Evolutionary conservation across 345 rosid species (phyloP), one percentile per base, ranked within the genome.

Genomic region (Eucalyptus tenuipes): DNA sequence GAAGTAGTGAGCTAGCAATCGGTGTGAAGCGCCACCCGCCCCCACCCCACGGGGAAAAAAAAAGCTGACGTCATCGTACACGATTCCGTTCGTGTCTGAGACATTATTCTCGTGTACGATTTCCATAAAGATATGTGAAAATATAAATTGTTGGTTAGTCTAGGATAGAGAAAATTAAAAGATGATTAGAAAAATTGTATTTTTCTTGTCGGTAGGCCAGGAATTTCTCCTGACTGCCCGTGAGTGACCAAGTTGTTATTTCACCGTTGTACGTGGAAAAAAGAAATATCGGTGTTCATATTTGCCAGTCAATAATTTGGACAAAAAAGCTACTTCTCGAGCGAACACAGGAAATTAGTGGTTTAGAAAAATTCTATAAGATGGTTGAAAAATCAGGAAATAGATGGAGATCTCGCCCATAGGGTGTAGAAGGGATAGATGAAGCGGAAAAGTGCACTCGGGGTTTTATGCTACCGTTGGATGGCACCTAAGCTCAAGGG

Each of bases 1-100:
- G 2, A 37, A 37, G 1, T 37, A 5, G 45, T 4, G 2, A 18
- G 3, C 45, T 37, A 10, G 82, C 82, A 37, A 0, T 18, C 1
- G 82, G 47, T 20, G 47, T 12, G 0, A 20, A 75, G n/a, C n/a
- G n/a, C n/a, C n/a, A n/a, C n/a, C n/a, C n/a, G n/a, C n/a, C n/a
- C n/a, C n/a, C n/a, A n/a, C n/a, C n/a, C n/a, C n/a, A n/a, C n/a
- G n/a, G 9, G 8, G 20, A 18, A 4, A 4, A 64, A 17, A 33
- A 9, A 16, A 1, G 81, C 44, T 37, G 81, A 71, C 81, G 81
- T 9, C 25, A 16, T 1, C 80, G 42, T 17, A 68, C 1, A 17
- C 24, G 44, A 68, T 68, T 33, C 45, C 81, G 25, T 66, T 16
- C 22, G 22, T 49, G 86, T 45, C 86, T 6, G 50, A n/a, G 50